Conservation (phyloP, 148 eudicot genomes). For the Rhododendron griersonianum region DNA sequence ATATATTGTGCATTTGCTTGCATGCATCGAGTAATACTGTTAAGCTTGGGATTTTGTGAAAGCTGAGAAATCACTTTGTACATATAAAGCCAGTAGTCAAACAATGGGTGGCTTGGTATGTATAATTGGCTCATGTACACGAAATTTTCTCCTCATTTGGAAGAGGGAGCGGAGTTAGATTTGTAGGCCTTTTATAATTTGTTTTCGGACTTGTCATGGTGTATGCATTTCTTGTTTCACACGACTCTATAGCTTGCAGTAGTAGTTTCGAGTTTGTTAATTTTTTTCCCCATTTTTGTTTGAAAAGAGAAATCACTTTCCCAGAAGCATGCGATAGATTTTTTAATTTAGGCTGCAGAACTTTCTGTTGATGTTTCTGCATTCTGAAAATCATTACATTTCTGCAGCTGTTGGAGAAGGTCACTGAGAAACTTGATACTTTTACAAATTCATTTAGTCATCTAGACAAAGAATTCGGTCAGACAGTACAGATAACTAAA, state of each 20-base stretch:
- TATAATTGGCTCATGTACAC: neutral
- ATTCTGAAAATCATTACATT: conserved; percentile 4
- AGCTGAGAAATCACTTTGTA: neutral
- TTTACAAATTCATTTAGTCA: conserved; percentile 78
- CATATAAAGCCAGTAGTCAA: neutral
- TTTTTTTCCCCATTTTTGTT: neutral
- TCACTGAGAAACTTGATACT: conserved; percentile 69
- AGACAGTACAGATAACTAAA: conserved; percentile 66
- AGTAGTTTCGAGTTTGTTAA: neutral
- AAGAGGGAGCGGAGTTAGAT: neutral
- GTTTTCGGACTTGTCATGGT: neutral
- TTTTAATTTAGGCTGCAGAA: neutral
- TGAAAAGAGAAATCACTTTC: neutral
- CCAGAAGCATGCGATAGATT: neutral
- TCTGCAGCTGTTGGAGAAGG: conserved; percentile 77
- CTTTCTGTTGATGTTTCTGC: neutral
- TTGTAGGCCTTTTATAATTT: neutral
- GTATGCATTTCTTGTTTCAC: neutral
- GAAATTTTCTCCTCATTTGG: neutral
- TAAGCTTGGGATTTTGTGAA: neutral
- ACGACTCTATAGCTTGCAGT: neutral
- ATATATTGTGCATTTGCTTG: neutral
- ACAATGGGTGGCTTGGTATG: neutral
- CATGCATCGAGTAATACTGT: neutral
- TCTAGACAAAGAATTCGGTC: conserved; percentile 71